These are phyloP conservation scores for Kwoniella botswanensis DNA, from an alignment of 768 basidiomycete species.

Conservation along the genomic window DNA sequence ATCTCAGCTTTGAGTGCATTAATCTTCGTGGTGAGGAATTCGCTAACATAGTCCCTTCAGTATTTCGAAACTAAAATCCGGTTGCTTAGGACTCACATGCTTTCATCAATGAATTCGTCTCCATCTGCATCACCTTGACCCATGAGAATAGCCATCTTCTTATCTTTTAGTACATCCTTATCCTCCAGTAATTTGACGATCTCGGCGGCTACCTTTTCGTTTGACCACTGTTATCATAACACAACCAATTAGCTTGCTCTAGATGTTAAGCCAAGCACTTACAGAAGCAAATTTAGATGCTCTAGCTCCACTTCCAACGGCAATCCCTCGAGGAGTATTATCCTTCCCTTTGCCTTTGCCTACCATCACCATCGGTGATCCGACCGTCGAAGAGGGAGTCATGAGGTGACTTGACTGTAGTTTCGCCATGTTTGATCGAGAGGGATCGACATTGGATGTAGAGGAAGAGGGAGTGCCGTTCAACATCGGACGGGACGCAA, in stretches of 20 bases:
- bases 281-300: constrained; percentile 7
- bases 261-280: not conserved
- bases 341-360: constrained; percentile 20
- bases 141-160: constrained; percentile 9
- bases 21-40: constrained; percentile 27
- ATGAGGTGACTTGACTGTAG: constrained; percentile 7
- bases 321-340: not conserved
- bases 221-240: constrained; percentile 2
- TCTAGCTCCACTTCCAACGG: not conserved
- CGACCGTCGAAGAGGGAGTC: constrained; percentile 16
- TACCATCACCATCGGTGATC: constrained; percentile 15
- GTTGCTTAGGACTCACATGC: constrained; percentile 22
- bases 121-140: constrained; percentile 6
- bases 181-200: constrained; percentile 14
- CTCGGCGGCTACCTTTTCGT: constrained; percentile 2
- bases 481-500: not conserved
- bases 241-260: not conserved
- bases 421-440: not conserved
- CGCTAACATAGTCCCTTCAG: constrained; percentile 10
- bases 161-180: constrained; percentile 11
- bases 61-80: not conserved
- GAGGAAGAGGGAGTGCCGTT: constrained; percentile 2
- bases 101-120: constrained; percentile 25
- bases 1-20: constrained; percentile 29
- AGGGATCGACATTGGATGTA: not conserved